phyloP scores from a whole-genome alignment of 345 rosid genomes.

The Psidium friedrichsthalianum region DNA sequence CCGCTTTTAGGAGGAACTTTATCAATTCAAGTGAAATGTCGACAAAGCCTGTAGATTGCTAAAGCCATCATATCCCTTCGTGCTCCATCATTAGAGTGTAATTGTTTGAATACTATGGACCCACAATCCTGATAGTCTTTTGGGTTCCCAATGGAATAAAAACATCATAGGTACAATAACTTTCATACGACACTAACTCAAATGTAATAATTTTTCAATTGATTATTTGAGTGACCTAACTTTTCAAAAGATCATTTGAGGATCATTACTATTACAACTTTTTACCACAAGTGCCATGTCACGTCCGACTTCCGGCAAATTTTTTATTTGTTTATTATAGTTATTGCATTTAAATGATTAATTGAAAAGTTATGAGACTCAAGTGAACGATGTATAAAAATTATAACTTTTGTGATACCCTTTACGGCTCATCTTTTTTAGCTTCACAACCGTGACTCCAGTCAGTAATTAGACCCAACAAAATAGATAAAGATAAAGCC shows the following conservation, averaged over 20 bases:
- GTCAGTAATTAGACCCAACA: not conserved
- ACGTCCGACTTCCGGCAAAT: rapidly evolving
- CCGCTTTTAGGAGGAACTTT: not conserved
- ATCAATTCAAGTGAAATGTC: not conserved
- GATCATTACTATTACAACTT: not conserved
- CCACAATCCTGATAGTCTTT: not conserved
- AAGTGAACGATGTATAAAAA: no score
- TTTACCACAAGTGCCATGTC: not conserved
- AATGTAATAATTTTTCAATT: not conserved
- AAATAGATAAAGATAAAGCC: not conserved
- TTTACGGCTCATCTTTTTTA: not conserved
- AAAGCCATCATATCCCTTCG: no score
- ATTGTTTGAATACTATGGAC: not conserved
- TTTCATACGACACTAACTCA: rapidly evolving
- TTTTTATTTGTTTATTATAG: not conserved
- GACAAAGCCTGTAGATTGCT: no score
- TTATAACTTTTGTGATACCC: not conserved
- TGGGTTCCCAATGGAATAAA: not conserved
- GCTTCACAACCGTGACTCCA: rapidly evolving
- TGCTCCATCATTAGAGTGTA: no score
- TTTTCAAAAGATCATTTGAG: not conserved
- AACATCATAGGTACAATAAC: not conserved
- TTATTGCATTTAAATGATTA: not conserved
- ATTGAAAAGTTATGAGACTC: not conserved
- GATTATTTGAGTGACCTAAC: not conserved